Base-by-base conservation (phyloP, 164 flowering plant genomes). In the Magnolia kwangsiensis region DNA sequence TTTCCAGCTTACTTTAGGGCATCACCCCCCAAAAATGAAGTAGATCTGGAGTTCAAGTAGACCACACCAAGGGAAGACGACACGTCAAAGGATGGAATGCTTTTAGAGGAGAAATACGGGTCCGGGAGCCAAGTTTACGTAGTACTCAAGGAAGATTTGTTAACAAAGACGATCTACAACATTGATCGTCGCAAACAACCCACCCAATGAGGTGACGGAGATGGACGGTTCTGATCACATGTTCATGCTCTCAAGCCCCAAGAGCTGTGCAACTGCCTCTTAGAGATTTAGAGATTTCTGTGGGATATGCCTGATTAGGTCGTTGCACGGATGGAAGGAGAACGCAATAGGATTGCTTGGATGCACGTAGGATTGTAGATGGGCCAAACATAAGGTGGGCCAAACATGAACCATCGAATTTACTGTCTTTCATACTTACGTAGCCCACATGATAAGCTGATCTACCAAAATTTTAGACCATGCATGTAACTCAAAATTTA, bases 241-340 rank as follows among this genome's bases (percentile, higher is more conserved):
- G 90, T 72, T 51, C 23, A 89, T 87, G 91, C 69, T 87, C 11
- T 79, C 86, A 10, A 86, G 78, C 31, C 85, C 89, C 7, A 13
- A 8, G 83, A 82, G 67, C 80, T 87, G 0, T 81, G 45, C n/a
- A 72, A 66, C 4, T 73, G 50, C 58, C 78, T 87, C 19, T 51
- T 63, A 7, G 83, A 80, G n/a, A 77, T 77, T 70, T 24, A 24
- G 27, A 24, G 27, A 24, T 76, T 8, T 69, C 65, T 51, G 58
- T 61, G 18, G 27, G 16, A 27, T 77, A 71, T 72, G n/a, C 7
- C 8, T 64, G 67, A 61, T 24, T 1, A 24, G 27, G 27, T 24
- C 27, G 27, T 24, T 24, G 27, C 27, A 24, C 1, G 27, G 27
- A 24, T 24, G 27, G 27, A 24, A 24, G 27, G 27, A 24, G 27